Evolutionary conservation across 495 filamentous ascomycete genomes (phyloP), one percentile per base, ranked within the genome.

Genomic region (Astrothelium macrocarpum): DNA sequence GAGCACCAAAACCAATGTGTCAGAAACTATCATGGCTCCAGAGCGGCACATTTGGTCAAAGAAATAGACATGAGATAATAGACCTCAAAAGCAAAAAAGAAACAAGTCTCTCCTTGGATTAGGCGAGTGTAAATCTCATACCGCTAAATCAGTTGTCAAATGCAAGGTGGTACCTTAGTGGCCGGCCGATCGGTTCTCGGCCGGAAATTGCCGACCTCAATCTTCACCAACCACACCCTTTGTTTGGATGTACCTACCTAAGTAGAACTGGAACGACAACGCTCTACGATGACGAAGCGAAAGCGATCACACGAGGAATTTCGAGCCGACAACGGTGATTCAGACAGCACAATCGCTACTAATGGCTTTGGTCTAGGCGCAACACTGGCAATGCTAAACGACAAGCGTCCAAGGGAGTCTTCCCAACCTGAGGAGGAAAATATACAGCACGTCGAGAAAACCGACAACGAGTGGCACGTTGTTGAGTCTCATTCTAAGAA

Each of bases 371-470:
- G 72, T 20, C 32, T 74, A 32, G 72, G 69, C 23, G 46, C 61
- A 58, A 72, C 72, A 12, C 62, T 74, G 5, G 56, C 72, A 29
- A 42, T 39, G 16, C 63, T 74, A 43, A 62, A 58, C 14, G 56
- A 65, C 26, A 28, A 62, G 59, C 12, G 11, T 2, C 49, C 32
- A n/a, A 63, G 25, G 26, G n/a, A 28, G 12, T 20, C 20, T 53
- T 62, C n/a, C 53, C 59, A 53, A 25, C n/a, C 31, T 16, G 20
- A 31, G 20, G 18, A 63, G 53, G 29, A 45, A 32, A 12, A 49
- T 11, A 31, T 29, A 25, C 32, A 32, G 32, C 59, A 68, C 9
- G 53, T 60, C 20, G 65, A 66, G 9, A 64, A 64, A n/a, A 39
- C 42, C 39, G 66, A 49, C 45, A 61, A 59, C 29, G 71, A 67